Evolutionary conservation across 2,329 filamentous ascomycete species (phyloP), one percentile per base, ranked within the genome.

Genomic region (Diaporthe velutina): DNA sequence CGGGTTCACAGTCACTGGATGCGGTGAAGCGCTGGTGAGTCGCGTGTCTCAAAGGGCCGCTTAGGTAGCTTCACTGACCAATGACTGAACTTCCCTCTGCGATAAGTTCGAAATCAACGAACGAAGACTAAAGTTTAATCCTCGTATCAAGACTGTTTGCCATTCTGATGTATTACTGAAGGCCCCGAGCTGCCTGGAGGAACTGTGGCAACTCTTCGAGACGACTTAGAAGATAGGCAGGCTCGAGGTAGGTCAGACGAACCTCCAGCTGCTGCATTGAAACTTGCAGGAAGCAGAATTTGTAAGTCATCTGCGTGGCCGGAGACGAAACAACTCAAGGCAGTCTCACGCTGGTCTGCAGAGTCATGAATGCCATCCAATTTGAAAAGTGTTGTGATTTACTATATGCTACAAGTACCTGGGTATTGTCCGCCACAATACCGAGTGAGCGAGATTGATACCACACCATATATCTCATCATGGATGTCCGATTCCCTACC

Each of bases 391-490:
- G 30, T 38, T 67, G 61, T 52, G 33, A 25, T 67, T 25, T 52
- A 15, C 64, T 40, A 68, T 40, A 68, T 68, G 48, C 15, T 68
- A 68, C 48, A 38, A 68, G 64, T 40, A 68, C 48, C 8, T 52
- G 35, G 22, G 15, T 40, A 68, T 54, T 54, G 45, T 8, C n/a
- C n/a, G 48, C 30, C 15, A 40, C 15, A 38, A 35, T 25, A 33
- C 25, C 7, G 30, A 38, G 64, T 68, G 64, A 40, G 48, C 48
- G 13, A 52, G 30, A 13, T 54, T 68, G 48, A 40, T 40, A n/a
- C 22, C n/a, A 28, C 40, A 25, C 17, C n/a, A 28, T 25, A 38
- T 6, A 25, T 25, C 28, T 68, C 30, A 19, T n/a, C n/a, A n/a
- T n/a, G n/a, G n/a, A n/a, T 38, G 22, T 52, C 30, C 9, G 2